A percentile compares a stretch with the other conserved stretches of the same genome.
Conservation (phyloP, 768 basidiomycete species). For the Russula emetica region DNA sequence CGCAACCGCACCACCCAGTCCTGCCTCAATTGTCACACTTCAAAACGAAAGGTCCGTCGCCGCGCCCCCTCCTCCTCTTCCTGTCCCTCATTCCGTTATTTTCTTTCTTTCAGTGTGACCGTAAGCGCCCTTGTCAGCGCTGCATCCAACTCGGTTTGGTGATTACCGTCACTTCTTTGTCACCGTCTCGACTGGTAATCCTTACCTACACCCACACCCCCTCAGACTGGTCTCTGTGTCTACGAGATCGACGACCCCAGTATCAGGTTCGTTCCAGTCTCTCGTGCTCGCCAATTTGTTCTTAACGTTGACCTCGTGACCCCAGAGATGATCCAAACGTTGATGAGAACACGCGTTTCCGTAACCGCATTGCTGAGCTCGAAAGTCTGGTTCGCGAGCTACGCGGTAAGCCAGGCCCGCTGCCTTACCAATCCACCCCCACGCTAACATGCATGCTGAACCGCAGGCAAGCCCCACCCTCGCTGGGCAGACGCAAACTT, state of each 20-base stretch:
- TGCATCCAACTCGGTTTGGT: conserved; percentile 89
- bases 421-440: not conserved
- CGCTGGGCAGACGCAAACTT: conserved; percentile 80
- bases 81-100: conserved; percentile 20
- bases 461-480: conserved; percentile 79
- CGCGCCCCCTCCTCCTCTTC: conserved; percentile 6
- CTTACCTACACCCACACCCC: conserved; percentile 11
- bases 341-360: conserved; percentile 82
- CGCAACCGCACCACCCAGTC: conserved; percentile 91
- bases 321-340: conserved; percentile 77
- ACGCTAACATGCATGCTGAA: conserved; percentile 7
- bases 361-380: conserved; percentile 86
- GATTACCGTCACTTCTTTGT: conserved; percentile 23
- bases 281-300: conserved; percentile 1
- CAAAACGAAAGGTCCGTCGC: conserved; percentile 76
- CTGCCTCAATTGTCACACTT: conserved; percentile 85
- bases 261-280: conserved; percentile 49
- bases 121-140: conserved; percentile 85
- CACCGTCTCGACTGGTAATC: conserved; percentile 21
- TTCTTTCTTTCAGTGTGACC: conserved; percentile 61
- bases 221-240: conserved; percentile 86
- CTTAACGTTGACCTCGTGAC: not conserved
- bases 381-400: conserved; percentile 89
- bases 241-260: conserved; percentile 92
- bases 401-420: conserved; percentile 47